phyloP scores from a whole-genome alignment of 176 grass and related monocot genomes.

The Aegilops sharonensis region DNA sequence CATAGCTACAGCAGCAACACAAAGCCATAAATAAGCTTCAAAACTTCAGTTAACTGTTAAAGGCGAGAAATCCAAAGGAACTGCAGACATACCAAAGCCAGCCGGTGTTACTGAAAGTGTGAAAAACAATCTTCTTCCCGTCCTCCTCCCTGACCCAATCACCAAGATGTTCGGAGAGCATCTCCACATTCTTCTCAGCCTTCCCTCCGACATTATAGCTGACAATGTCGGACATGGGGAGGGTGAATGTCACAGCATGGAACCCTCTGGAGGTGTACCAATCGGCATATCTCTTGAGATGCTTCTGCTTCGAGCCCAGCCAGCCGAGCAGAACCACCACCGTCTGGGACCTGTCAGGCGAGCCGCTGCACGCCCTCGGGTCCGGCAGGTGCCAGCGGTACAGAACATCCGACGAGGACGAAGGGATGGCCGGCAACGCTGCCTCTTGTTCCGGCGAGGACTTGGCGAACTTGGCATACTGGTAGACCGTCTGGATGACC shows the following conservation, averaged over 20 bases:
- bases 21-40: not conserved
- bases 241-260: conserved; percentile 84
- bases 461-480: conserved; percentile 60
- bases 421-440: conserved; percentile 25
- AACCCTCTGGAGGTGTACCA: conserved; percentile 90
- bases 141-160: conserved; percentile 80
- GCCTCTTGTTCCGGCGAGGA: not conserved
- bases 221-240: conserved; percentile 76
- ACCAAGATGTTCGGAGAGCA: conserved; percentile 66
- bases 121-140: conserved; percentile 83
- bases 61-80: not conserved
- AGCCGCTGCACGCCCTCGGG: conserved; percentile 25
- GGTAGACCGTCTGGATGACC: conserved; percentile 55
- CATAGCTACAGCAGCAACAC: conserved; percentile 53
- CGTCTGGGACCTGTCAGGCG: conserved; percentile 47
- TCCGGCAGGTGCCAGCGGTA: conserved; percentile 91
- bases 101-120: conserved; percentile 96
- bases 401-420: conserved; percentile 47
- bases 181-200: conserved; percentile 70
- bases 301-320: conserved; percentile 92
- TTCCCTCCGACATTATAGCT: conserved; percentile 76
- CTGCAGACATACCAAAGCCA: conserved; percentile 66
- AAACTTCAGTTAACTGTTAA: not conserved
- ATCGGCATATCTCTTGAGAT: conserved; percentile 83
- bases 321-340: conserved; percentile 87